Base-by-base conservation (phyloP, 306 rosid species). In the Cicer cuneatum region DNA sequence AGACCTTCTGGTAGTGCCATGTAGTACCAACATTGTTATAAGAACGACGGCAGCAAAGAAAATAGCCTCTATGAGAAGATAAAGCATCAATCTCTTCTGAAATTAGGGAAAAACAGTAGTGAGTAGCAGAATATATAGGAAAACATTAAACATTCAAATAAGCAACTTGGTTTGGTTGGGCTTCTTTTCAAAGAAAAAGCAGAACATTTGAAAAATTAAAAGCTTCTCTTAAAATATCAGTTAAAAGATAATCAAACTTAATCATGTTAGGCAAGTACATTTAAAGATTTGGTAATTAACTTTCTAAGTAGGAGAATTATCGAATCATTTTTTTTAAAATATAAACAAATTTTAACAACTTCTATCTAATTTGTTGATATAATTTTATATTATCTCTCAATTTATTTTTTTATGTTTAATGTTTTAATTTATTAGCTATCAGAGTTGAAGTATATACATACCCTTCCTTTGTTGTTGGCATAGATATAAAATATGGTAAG, bases 391-490 rank as follows among this genome's bases (percentile, higher is more conserved):
- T 29, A 29, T 29, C 35, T 29, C 35, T 29, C 5, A 29, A 29
- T 29, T 29, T 29, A 29, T 29, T 29, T 29, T 3, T 29, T 3
- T 29, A 29, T 29, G 21, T 19, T 19, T 19, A 19, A 19, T 19
- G 21, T 19, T 19, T 19, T 19, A 19, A 19, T 19, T 1, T 19
- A 19, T 19, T 19, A 19, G 21, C 21, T 19, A 29, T 29, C 40
- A 64, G 11, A 8, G 13, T 38, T 1, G 35, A 47, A 5, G 47
- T 18, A 48, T 0, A 47, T 5, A 58, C 82, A 0, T 33, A 92
- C 97, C 83, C 89, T 73, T 83, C 89, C 92, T 48, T 83, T 68
- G 8, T 11, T 16, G 8, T 69, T 42, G 48, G 89, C 80, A 52
- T 71, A 90, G 33, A 4, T 0, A 8, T 45, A 76, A 77, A 81